Evolutionary conservation across 768 basidiomycete genomes (phyloP).

Genomic region (Coprinopsis strossmayeri): DNA sequence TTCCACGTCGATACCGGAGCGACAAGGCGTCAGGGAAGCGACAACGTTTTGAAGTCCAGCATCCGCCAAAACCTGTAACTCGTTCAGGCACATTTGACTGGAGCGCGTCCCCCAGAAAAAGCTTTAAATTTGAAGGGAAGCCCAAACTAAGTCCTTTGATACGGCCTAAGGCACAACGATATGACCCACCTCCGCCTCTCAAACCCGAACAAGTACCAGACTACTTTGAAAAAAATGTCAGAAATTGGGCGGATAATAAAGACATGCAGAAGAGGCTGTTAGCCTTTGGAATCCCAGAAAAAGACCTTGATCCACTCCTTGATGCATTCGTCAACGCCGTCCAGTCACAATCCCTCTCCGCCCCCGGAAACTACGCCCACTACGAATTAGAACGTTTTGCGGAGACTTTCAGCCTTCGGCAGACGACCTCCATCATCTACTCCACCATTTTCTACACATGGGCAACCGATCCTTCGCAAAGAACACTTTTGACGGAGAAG

Average conservation of each 20-base stretch:
- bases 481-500: not conserved
- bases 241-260: not conserved
- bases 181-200: not conserved
- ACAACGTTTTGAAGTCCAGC: too few species aligned
- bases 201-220: not conserved
- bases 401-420: not conserved
- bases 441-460: slow-evolving; percentile 8
- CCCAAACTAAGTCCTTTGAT: too few species aligned
- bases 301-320: slow-evolving; percentile 2
- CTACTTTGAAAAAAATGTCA: not conserved
- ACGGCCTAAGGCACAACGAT: too few species aligned
- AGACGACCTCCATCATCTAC: slow-evolving; percentile 12
- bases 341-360: not conserved
- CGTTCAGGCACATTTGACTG: not conserved
- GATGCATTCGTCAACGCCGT: not conserved
- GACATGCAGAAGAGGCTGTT: not conserved
- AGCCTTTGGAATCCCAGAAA: not conserved
- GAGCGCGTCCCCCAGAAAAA: not conserved
- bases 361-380: not conserved
- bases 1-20: not conserved
- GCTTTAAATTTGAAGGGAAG: too few species aligned
- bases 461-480: slow-evolving; percentile 1
- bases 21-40: not conserved
- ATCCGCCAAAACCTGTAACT: too few species aligned
- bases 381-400: slow-evolving; percentile 2